Evolutionary conservation across 1,284 basidiomycete genomes (phyloP), one percentile per base, ranked within the genome.

Genomic region (Exobasidium cylindrosporum): DNA sequence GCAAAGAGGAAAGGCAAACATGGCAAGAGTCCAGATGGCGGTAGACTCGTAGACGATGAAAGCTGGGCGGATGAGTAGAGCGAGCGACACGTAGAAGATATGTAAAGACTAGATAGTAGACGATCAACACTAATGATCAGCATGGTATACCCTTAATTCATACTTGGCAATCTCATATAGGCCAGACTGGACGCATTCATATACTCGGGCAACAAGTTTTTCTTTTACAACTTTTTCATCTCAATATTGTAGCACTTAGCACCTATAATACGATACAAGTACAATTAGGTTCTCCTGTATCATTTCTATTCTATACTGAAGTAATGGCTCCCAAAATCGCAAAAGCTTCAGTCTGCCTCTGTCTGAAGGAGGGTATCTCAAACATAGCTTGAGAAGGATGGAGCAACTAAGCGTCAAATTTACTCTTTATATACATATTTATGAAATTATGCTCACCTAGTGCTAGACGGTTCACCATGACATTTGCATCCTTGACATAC

Each of bases 21-120:
- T 30, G 57, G 57, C 46, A 45, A 47, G 17, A 43, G 57, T 21
- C 32, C 32, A 11, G 2, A 29, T 7, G n/a, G 52, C 26, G 57
- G 57, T 30, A 43, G 45, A 26, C 46, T 62, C 4, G 43, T 62
- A 3, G 61, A 62, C 21, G 61, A 62, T 31, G 61, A 62, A 40
- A 21, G 29, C 21, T 62, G 61, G 61, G 61, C 61, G 10, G 54
- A 57, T 21, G 29, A 31, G 47, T 31, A 24, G 35, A 17, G 35
- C 17, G n/a, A n/a, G n/a, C n/a, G n/a, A n/a, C n/a, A n/a, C n/a
- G n/a, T n/a, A n/a, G n/a, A n/a, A n/a, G n/a, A n/a, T n/a, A n/a
- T n/a, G n/a, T n/a, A n/a, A n/a, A n/a, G n/a, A n/a, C n/a, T n/a
- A n/a, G n/a, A n/a, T n/a, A n/a, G n/a, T n/a, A n/a, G n/a, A n/a